phyloP scores from a whole-genome alignment of 441 rosid species.

The Omphalea diandra region DNA sequence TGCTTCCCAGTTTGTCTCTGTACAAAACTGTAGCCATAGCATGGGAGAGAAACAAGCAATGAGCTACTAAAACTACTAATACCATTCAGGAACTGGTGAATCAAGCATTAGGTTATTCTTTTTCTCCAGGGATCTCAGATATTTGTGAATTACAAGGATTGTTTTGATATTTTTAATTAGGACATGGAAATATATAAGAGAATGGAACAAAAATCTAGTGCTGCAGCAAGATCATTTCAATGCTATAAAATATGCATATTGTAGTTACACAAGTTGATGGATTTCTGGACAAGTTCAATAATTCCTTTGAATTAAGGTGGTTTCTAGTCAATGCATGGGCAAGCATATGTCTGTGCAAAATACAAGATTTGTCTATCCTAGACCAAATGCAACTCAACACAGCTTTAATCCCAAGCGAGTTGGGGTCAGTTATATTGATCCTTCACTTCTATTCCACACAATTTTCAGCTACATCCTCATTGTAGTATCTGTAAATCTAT shows the following conservation, averaged over 20 bases:
- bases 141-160: not conserved
- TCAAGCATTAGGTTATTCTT: not conserved
- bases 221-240: not conserved
- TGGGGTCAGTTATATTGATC: no score
- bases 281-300: not conserved
- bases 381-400: no score
- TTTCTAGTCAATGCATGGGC: not conserved
- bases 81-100: not conserved
- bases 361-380: no score
- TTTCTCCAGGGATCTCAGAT: not conserved
- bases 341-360: not conserved
- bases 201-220: not conserved
- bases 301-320: not conserved
- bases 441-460: no score
- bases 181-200: not conserved
- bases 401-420: no score
- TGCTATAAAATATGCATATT: not conserved
- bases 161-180: not conserved
- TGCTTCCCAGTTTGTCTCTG: not conserved
- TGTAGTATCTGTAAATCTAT: no score
- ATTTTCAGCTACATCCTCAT: no score
- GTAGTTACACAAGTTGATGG: slow-evolving; percentile 3
- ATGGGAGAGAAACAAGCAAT: not conserved
- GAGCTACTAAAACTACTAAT: not conserved
- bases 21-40: slow-evolving; percentile 5